Conservation (phyloP, 768 basidiomycete genomes). For the Boletus tomentosulus region DNA sequence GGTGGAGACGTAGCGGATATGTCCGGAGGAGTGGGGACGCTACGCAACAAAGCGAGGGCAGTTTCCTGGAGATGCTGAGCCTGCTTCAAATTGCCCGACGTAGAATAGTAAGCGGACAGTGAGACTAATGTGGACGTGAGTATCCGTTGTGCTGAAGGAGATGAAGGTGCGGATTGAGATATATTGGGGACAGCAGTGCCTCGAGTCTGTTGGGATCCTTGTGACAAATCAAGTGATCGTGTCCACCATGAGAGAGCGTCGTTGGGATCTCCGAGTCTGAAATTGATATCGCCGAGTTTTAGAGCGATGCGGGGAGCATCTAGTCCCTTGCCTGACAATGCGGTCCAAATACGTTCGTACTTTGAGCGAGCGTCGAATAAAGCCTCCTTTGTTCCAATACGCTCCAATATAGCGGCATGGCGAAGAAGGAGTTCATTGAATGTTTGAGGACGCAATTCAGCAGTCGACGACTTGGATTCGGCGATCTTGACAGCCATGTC, state of each 20-base stretch:
- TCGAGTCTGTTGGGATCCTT: slow-evolving; percentile 27
- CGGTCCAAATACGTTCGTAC: slow-evolving; percentile 57
- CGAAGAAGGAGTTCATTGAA: slow-evolving; percentile 50
- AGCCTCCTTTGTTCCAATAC: slow-evolving; percentile 49
- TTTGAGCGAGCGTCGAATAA: slow-evolving; percentile 51
- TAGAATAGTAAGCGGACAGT: slow-evolving; percentile 67
- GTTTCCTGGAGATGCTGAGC: slow-evolving; percentile 57
- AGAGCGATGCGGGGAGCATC: slow-evolving; percentile 53
- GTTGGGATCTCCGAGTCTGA: slow-evolving; percentile 46
- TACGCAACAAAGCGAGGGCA: slow-evolving; percentile 51
- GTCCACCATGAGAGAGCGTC: slow-evolving; percentile 69
- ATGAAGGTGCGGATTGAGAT: slow-evolving; percentile 42
- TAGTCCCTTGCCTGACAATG: slow-evolving; percentile 35
- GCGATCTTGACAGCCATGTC: slow-evolving; percentile 45
- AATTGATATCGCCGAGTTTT: slow-evolving; percentile 65
- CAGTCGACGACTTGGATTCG: slow-evolving; percentile 35
- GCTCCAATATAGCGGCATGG: slow-evolving; percentile 56
- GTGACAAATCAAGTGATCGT: slow-evolving; percentile 47
- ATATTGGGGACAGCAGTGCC: slow-evolving; percentile 23
- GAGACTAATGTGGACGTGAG: slow-evolving; percentile 60
- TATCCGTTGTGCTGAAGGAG: slow-evolving; percentile 61
- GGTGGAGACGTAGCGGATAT: slow-evolving; percentile 46
- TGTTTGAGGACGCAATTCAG: slow-evolving; percentile 46
- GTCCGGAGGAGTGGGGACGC: slow-evolving; percentile 45
- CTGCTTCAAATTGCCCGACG: slow-evolving; percentile 48